A percentile compares a stretch with the other conserved stretches of the same genome.
Conservation (phyloP, 352 stramenopile species). For the Phytophthora quininea region DNA sequence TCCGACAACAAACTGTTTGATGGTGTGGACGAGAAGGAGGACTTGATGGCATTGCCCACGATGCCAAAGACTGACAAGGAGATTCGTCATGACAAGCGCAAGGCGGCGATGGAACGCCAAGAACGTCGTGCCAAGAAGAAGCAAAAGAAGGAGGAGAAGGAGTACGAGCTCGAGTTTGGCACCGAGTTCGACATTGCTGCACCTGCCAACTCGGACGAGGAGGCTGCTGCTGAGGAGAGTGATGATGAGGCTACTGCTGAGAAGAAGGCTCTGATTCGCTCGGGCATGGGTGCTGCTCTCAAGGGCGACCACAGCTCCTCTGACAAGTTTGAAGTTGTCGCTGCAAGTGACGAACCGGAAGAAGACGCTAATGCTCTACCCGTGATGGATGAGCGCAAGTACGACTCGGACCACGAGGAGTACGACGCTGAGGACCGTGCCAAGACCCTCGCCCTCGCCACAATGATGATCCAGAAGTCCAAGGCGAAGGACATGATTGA, state of each 20-base stretch:
- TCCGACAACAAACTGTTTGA: constrained; percentile 87
- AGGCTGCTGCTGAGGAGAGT: constrained; percentile 46
- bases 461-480: constrained; percentile 97
- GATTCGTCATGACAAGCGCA: constrained; percentile 96
- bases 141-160: constrained; percentile 82
- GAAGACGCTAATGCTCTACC: constrained; percentile 46
- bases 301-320: constrained; percentile 25
- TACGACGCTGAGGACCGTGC: constrained; percentile 98
- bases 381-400: constrained; percentile 90
- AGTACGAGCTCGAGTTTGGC: constrained; percentile 84
- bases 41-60: constrained; percentile 43
- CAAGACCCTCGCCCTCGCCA: constrained; percentile 95
- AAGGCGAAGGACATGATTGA: constrained; percentile 99
- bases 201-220: constrained; percentile 49
- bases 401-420: constrained; percentile 96
- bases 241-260: constrained; percentile 66
- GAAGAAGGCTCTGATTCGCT: constrained; percentile 86
- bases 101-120: constrained; percentile 93
- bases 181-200: constrained; percentile 72
- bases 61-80: constrained; percentile 99
- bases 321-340: constrained; percentile 56
- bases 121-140: constrained; percentile 86
- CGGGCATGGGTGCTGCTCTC: constrained; percentile 78
- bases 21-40: constrained; percentile 66
- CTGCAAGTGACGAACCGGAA: constrained; percentile 52